These are phyloP conservation scores for Lachnellula arida DNA, from an alignment of 2,329 filamentous ascomycete genomes.

Conservation along the genomic window DNA sequence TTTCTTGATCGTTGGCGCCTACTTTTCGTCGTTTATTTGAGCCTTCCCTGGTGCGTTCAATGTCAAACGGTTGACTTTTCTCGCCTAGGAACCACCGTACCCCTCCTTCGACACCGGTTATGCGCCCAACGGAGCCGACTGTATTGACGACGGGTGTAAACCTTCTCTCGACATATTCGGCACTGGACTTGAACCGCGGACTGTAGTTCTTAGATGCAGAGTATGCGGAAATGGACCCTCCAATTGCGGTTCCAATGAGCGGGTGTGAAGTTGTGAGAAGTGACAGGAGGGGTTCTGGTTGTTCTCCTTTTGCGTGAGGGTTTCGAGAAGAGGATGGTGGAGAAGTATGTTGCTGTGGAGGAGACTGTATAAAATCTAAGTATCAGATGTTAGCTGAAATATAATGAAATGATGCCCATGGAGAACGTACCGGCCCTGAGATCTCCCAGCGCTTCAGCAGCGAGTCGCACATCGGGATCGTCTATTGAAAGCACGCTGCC, in stretches of 20 bases:
- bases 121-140: conserved; percentile 75
- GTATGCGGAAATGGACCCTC: conserved; percentile 79
- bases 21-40: conserved; percentile 58
- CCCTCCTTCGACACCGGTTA: conserved; percentile 82
- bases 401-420: conserved; percentile 4
- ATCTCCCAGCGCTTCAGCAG: conserved; percentile 71
- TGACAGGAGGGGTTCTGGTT: conserved; percentile 73
- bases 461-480: conserved; percentile 63
- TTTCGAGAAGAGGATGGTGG: conserved; percentile 30
- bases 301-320: conserved; percentile 25
- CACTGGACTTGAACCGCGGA: conserved; percentile 81
- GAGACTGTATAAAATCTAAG: conserved; percentile 63
- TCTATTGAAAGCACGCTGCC: conserved; percentile 44
- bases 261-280: conserved; percentile 87
- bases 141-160: conserved; percentile 83
- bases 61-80: conserved; percentile 38
- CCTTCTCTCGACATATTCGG: conserved; percentile 85
- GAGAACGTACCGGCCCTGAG: conserved; percentile 61
- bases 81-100: conserved; percentile 77
- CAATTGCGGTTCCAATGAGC: conserved; percentile 77
- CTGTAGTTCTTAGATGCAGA: conserved; percentile 86
- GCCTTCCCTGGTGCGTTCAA: conserved; percentile 41
- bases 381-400: conserved; percentile 9
- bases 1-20: conserved; percentile 37
- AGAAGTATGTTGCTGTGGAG: conserved; percentile 35